Base-by-base conservation (phyloP, 805 yeast genomes). In the Candida tammaniensis region DNA sequence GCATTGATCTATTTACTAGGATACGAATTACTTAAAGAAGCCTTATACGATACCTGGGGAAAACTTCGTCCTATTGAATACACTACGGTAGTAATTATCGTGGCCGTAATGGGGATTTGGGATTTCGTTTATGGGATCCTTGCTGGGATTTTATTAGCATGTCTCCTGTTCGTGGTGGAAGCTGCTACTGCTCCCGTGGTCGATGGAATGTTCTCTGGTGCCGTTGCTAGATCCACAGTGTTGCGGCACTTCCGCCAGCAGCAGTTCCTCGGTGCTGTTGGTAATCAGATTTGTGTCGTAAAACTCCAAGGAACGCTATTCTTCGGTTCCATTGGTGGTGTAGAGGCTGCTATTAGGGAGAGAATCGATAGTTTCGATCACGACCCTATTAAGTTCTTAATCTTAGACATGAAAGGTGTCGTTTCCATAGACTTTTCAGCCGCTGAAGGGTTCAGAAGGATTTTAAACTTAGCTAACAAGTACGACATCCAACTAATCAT, bases 51-150 rank as follows among this genome's bases (percentile, higher is more conserved):
- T 55, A 87, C 98, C 0, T 72, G 74, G 60, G 93, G 91, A 4
- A 76, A 82, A 43, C 72, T 91, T 30, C 71, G 80, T 23, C 68
- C 58, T 16, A 82, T 86, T 47, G 98, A 93, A 57, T 93, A 93
- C 55, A 47, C 76, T 20, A 93, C 98, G 3, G 82, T 93, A 39
- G 57, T 84, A 7, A 78, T 82, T 6, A 93, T 93, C 47, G 95
- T 94, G n/a, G 61, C 87, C 19, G 82, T 89, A 0, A 93, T 93
- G 98, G 98, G 98, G 3, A 80, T 84, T 1, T 82, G 86, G 74
- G 98, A 93, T 61, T 93, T 93, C 56, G 98, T 93, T 7, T 74
- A 80, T 45, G 98, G 98, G 39, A 86, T 93, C 19, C 63, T 91
- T 36, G 89, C 82, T 13, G 98, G 98, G 31, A 83, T 91, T 17